These are phyloP conservation scores for Martensiomyces pterosporus DNA, from an alignment of 192 early-diverging fungal species.

Conservation along the genomic window DNA sequence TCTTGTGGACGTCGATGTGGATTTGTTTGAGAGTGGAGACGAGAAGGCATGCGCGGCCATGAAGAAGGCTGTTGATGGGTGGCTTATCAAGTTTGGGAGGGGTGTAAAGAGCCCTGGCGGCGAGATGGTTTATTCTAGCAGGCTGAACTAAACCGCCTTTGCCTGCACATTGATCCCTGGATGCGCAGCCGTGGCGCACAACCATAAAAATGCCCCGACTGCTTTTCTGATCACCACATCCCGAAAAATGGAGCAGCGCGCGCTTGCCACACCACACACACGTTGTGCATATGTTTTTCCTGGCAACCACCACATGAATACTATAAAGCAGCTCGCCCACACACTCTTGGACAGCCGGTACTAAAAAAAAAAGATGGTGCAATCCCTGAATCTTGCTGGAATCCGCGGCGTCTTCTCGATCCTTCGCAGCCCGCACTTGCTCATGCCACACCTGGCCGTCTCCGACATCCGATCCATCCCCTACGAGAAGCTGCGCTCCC, in stretches of 20 bases:
- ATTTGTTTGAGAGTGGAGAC: constrained; percentile 13
- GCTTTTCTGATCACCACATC: not conserved
- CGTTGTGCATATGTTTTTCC: too few relatives aligned
- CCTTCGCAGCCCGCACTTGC: constrained; percentile 60
- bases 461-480: constrained; percentile 68
- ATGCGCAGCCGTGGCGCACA: too few relatives aligned
- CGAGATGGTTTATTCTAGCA: constrained; percentile 33
- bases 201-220: not conserved
- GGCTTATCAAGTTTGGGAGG: constrained; percentile 42
- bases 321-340: constrained; percentile 2
- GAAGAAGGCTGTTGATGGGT: constrained; percentile 29
- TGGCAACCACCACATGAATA: too few relatives aligned
- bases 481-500: constrained; percentile 53
- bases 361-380: constrained; percentile 74
- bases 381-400: constrained; percentile 72
- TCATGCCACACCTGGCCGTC: constrained; percentile 73
- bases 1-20: constrained; percentile 31
- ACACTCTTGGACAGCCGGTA: too few relatives aligned
- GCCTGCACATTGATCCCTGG: too few relatives aligned
- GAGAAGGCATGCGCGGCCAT: constrained; percentile 4
- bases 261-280: too few relatives aligned
- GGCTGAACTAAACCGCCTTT: constrained; percentile 32
- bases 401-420: constrained; percentile 54
- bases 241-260: constrained; percentile 1
- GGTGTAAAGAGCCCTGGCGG: constrained; percentile 23